phyloP scores from a whole-genome alignment of 2,329 filamentous ascomycete genomes.

The Fusarium newnesense region DNA sequence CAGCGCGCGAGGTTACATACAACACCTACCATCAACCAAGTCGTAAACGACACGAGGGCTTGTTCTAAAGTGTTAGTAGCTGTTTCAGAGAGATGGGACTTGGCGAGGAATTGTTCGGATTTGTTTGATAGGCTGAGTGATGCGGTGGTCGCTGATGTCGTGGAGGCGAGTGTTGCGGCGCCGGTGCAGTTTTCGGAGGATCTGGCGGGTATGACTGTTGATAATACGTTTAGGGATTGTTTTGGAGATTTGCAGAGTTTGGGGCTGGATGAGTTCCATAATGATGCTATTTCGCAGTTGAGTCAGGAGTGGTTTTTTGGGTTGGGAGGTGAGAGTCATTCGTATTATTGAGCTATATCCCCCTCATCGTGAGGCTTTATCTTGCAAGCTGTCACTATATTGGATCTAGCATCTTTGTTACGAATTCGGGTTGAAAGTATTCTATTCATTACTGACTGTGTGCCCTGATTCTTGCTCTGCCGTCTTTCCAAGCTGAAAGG shows the following conservation, averaged over 20 bases:
- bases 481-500: not conserved
- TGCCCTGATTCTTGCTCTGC: not conserved
- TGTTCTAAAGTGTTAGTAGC: conserved; percentile 58
- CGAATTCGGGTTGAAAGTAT: not conserved
- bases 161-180: conserved; percentile 38
- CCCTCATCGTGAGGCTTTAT: not conserved
- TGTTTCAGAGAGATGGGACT: conserved; percentile 55
- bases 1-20: conserved; percentile 34
- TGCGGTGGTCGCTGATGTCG: conserved; percentile 53
- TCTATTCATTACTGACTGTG: not conserved
- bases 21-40: conserved; percentile 53
- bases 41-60: conserved; percentile 54
- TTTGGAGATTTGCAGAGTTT: conserved; percentile 46
- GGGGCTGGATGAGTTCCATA: conserved; percentile 38
- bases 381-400: too few relatives aligned
- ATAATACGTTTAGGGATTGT: conserved; percentile 52
- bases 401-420: not conserved
- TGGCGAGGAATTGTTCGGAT: conserved; percentile 53
- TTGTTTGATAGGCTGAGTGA: conserved; percentile 56
- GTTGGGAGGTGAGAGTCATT: conserved; percentile 22
- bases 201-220: conserved; percentile 47
- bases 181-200: conserved; percentile 12
- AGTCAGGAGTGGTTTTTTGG: conserved; percentile 39
- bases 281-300: conserved; percentile 43
- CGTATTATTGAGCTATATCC: conserved; percentile 17